A percentile compares a stretch with the other conserved stretches of the same genome.
Evolutionary conservation across 2,329 filamentous ascomycete genomes (phyloP).

Genomic region (Phyllosticta citriasiana): DNA sequence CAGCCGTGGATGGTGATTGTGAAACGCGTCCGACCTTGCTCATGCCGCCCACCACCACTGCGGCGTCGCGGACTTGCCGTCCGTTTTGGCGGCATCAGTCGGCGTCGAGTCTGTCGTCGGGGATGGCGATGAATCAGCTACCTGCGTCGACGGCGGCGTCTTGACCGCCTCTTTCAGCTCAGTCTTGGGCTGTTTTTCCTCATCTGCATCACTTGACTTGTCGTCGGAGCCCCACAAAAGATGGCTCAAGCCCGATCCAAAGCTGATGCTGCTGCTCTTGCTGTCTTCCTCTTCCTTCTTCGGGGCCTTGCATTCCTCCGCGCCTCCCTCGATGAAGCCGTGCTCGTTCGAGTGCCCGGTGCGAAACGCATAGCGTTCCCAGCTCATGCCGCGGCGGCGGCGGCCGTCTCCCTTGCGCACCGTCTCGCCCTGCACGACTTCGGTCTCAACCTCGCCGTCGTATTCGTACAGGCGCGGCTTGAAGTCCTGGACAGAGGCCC

Average conservation of each 20-base stretch:
- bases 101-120: neutral
- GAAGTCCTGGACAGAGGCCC: constrained; percentile 3
- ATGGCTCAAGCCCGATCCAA: neutral
- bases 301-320: neutral
- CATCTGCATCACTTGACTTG: neutral
- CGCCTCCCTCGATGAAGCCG: neutral
- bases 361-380: constrained; percentile 6
- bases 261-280: neutral
- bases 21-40: neutral
- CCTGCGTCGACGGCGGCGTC: neutral
- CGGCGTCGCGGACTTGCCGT: neutral
- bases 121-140: neutral
- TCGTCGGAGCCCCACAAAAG: neutral
- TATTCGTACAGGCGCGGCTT: constrained; percentile 1
- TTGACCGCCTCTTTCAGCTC: neutral
- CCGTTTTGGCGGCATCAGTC: neutral
- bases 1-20: neutral
- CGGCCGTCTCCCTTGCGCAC: neutral
- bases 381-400: constrained; percentile 4
- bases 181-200: neutral
- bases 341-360: constrained; percentile 1
- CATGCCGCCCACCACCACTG: neutral
- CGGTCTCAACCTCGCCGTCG: neutral
- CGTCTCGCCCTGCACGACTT: constrained; percentile 1
- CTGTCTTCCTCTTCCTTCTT: constrained; percentile 1